These are phyloP conservation scores for Fraxinus albicans DNA, from an alignment of 305 asterid genomes.

Conservation along the genomic window DNA sequence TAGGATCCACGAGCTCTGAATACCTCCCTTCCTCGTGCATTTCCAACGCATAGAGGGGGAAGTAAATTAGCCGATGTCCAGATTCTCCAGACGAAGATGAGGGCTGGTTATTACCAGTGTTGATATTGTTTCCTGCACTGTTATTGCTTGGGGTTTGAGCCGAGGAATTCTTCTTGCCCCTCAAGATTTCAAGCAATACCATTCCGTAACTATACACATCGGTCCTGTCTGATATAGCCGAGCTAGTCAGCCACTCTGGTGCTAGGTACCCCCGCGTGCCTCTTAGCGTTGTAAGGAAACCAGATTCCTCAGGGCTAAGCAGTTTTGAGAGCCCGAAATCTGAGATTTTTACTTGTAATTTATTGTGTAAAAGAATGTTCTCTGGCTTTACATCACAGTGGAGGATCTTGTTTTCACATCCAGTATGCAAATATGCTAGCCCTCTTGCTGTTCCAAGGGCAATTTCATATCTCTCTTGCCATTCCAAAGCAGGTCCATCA, in stretches of 20 bases:
- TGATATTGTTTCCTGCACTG: constrained; percentile 23
- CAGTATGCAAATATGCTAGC: constrained; percentile 71
- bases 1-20: constrained; percentile 63
- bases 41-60: constrained; percentile 67
- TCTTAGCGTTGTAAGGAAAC: constrained; percentile 65
- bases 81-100: constrained; percentile 44
- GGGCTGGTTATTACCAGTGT: neutral
- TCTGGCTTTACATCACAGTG: constrained; percentile 89
- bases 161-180: constrained; percentile 73
- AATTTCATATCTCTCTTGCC: constrained; percentile 68
- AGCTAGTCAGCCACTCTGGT: constrained; percentile 84
- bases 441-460: constrained; percentile 85
- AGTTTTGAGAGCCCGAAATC: constrained; percentile 89
- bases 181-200: constrained; percentile 67
- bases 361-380: constrained; percentile 69
- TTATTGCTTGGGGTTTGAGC: constrained; percentile 41
- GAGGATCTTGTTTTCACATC: constrained; percentile 73
- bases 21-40: constrained; percentile 73
- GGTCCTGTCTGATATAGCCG: constrained; percentile 68
- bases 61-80: constrained; percentile 43
- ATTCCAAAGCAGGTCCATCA: constrained; percentile 46
- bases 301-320: constrained; percentile 63
- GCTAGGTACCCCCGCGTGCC: constrained; percentile 89
- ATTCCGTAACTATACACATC: constrained; percentile 85
- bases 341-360: constrained; percentile 63